Base-by-base conservation (phyloP, 2,329 filamentous ascomycete species). In the Bipolaris sorokiniana region DNA sequence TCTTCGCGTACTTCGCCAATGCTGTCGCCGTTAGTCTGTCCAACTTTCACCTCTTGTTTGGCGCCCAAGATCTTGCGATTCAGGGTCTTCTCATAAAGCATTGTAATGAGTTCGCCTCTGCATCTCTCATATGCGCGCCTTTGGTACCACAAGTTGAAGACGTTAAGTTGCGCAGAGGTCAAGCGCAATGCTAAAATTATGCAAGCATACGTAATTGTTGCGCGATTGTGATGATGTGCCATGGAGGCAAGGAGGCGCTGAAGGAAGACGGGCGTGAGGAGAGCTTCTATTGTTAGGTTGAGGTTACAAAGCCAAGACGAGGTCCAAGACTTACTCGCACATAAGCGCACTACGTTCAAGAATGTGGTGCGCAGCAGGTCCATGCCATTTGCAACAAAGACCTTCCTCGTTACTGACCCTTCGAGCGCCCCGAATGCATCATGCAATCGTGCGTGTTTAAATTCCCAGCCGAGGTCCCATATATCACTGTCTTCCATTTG, bases 101-200 rank as follows among this genome's bases (percentile, higher is more conserved):
- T 92, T 15, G 90, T 93, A 56, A 94, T 89, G 83, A 94, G 86
- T 76, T 96, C 92, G 4, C 92, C 92, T 46, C 92, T 82, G 5
- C 89, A 92, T 56, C 92, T 81, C 74, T 97, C 92, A 66, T 97
- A 97, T 26, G 86, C 86, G 58, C 93, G 87, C 62, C 92, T 85
- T n/a, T 88, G 87, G 69, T 90, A 96, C 92, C 92, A 97, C 0
- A 92, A 79, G 22, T 80, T 86, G 66, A 93, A 86, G 0, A 92
- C 86, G 5, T 83, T 82, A 0, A 85, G 84, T 65, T 94, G 90
- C 1, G 85, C 82, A 7, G 83, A 82, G 6, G 88, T 68, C 1
- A 92, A 76, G 33, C 89, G 83, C 3, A 87, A 76, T 2, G 84
- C 67, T 2, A 93, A 77, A 3, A 86, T 86, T 2, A 90, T 69